These are phyloP conservation scores for Boletus sp. DNA, from an alignment of 1,284 basidiomycete genomes.

Conservation along the genomic window DNA sequence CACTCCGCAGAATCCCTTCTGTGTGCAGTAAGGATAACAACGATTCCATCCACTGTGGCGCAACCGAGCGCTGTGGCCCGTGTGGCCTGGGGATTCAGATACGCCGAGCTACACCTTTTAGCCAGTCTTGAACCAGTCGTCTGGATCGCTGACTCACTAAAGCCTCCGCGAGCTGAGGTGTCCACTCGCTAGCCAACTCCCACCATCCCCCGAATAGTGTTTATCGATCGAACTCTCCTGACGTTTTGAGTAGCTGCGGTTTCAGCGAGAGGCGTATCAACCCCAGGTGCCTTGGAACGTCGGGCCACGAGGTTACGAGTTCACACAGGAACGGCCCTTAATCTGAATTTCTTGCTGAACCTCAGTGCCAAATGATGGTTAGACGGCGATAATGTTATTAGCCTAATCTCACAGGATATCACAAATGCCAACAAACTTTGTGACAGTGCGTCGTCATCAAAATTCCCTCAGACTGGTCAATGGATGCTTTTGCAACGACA, in stretches of 20 bases:
- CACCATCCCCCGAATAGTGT: neutral
- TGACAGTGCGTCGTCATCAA: no score
- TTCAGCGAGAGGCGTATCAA: neutral
- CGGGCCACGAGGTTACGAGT: neutral
- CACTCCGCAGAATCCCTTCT: no score
- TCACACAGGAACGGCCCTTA: neutral
- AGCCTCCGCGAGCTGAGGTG: slow-evolving; percentile 5
- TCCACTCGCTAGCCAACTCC: neutral
- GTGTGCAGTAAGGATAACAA: no score
- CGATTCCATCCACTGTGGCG: no score
- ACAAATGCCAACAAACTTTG: no score
- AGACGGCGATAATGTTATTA: no score
- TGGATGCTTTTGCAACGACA: no score
- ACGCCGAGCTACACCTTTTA: neutral
- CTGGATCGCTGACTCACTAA: neutral
- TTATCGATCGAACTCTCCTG: neutral
- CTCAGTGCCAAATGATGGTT: no score
- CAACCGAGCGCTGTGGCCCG: no score
- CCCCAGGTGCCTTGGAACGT: neutral
- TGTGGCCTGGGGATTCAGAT: no score
- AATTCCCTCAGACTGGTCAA: no score
- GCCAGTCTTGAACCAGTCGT: neutral
- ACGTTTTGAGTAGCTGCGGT: neutral
- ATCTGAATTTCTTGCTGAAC: neutral
- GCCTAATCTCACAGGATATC: no score